Base-by-base conservation (phyloP, 441 rosid genomes). In the Euphorbia schlechtendalii region DNA sequence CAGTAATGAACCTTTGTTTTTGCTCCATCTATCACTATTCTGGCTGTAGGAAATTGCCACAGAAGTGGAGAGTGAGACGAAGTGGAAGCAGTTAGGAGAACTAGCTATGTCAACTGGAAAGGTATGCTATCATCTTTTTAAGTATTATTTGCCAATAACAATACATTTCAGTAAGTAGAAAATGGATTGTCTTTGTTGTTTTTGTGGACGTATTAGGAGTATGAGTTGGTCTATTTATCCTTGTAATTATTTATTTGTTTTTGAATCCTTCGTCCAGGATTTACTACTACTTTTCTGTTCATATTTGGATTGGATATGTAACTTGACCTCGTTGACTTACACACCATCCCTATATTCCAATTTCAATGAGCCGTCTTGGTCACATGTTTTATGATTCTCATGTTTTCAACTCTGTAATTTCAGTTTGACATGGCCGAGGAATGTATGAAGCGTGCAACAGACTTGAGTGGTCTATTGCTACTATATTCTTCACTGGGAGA, bases 51-150 rank as follows among this genome's bases (percentile, higher is more conserved):
- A 83, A 67, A 92, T 95, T 67, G 95, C 98, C 51, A 73, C 70
- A 40, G 92, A 86, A 76, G 97, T 78, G 69, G 95, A 89, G 67
- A 85, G 85, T 6, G 99, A 94, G 77, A 83, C 92, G 20, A 94
- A 91, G 74, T 94, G 99, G 99, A 91, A 91, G 84, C 99, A 88
- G 77, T 80, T 95, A 72, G 99, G 99, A 71, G 94, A 95, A 76
- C 78, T 95, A 72, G 95, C 98, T 57, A 85, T 95, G 97, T 95
- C 99, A 64, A 76, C 81, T 65, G 99, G 99, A 77, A 92, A 89
- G 97, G 99, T 92, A 74, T 43, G 24, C 13, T 59, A 15, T 59
- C 18, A 3, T 13, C 5, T 52, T 54, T n/a, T n/a, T n/a, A n/a
- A n/a, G n/a, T n/a, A n/a, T n/a, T n/a, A n/a, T n/a, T n/a, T n/a